These are phyloP conservation scores for Lactarius psammicola DNA, from an alignment of 768 basidiomycete species.

Conservation along the genomic window DNA sequence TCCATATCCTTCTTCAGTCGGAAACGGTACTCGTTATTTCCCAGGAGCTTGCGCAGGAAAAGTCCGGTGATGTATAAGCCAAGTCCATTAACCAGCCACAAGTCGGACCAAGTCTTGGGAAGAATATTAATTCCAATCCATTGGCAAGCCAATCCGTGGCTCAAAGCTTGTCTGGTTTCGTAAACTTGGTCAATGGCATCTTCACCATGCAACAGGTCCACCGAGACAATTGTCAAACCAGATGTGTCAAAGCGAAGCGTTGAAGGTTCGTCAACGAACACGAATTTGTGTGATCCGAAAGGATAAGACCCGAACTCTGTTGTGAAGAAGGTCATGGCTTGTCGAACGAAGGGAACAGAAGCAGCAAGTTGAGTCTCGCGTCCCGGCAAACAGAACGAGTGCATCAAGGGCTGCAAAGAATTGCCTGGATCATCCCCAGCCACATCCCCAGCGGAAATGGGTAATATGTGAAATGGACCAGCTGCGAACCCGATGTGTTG, in stretches of 20 bases:
- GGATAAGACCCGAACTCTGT: slow-evolving; percentile 95
- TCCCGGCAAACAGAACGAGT: slow-evolving; percentile 92
- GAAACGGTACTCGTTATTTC: slow-evolving; percentile 97
- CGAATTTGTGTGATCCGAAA: slow-evolving; percentile 90
- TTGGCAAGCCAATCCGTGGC: slow-evolving; percentile 89
- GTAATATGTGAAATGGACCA: slow-evolving; percentile 84
- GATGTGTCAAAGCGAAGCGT: slow-evolving; percentile 81
- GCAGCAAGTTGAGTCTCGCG: slow-evolving; percentile 68
- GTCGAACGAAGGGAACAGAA: slow-evolving; percentile 74
- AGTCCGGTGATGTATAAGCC: slow-evolving; percentile 87
- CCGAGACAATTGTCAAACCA: slow-evolving; percentile 73
- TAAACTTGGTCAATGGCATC: slow-evolving; percentile 91
- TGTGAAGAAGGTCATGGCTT: slow-evolving; percentile 90
- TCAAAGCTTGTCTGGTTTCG: slow-evolving; percentile 82
- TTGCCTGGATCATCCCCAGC: slow-evolving; percentile 60
- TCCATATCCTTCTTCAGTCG: slow-evolving; percentile 96
- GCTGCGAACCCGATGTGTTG: slow-evolving; percentile 97
- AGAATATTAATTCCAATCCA: slow-evolving; percentile 98
- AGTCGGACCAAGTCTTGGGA: slow-evolving; percentile 88
- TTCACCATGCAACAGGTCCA: slow-evolving; percentile 82
- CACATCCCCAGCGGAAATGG: slow-evolving; percentile 60
- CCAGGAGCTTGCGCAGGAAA: slow-evolving; percentile 82
- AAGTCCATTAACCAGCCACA: slow-evolving; percentile 95
- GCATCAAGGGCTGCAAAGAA: slow-evolving; percentile 70
- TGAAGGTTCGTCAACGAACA: slow-evolving; percentile 89